Evolutionary conservation across 306 rosid genomes (phyloP), one percentile per base, ranked within the genome.

Genomic region (Alnus rubra): DNA sequence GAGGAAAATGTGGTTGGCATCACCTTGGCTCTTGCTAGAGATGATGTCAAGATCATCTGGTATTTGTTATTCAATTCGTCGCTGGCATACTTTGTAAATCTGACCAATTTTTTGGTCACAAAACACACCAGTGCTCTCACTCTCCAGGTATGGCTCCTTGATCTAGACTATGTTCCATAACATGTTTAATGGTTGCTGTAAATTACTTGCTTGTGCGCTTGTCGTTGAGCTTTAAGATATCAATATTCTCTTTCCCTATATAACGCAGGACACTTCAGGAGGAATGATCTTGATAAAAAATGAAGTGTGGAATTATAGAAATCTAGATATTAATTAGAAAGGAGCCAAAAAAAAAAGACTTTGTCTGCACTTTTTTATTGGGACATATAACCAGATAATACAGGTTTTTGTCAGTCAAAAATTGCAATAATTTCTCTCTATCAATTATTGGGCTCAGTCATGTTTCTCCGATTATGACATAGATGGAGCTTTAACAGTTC

Each of bases 71-170:
- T 96, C 85, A 96, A 96, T 82, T 93, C 99, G 30, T 71, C 98
- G 3, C 90, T 96, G 30, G 99, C 99, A 2, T 96, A 96, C 80
- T 93, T 93, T 77, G 99, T 96, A 74, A 96, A 96, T 76, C 84
- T 96, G 86, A 96, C 99, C 93, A 96, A 96, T 76, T 96, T 96
- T 71, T 85, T 96, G 96, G 99, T 96, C 89, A 96, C 99, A 7
- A 96, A 96, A 78, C 98, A 96, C 75, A 96, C 99, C 76, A 96
- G 99, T 77, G 98, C 99, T 76, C 90, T 96, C 84, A 96, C 99
- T 55, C 99, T 96, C 72, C 99, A 96, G 99, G 99, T 93, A 87
- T 82, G 80, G 23, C 74, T 81, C 83, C 71, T 81, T 77, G 68
- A 53, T 65, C 73, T 39, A 15, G 54, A 35, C 69, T 13, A 31